These are phyloP conservation scores for Paramecium primaurelia DNA, from an alignment of 73 alveolate genomes.

Conservation along the genomic window DNA sequence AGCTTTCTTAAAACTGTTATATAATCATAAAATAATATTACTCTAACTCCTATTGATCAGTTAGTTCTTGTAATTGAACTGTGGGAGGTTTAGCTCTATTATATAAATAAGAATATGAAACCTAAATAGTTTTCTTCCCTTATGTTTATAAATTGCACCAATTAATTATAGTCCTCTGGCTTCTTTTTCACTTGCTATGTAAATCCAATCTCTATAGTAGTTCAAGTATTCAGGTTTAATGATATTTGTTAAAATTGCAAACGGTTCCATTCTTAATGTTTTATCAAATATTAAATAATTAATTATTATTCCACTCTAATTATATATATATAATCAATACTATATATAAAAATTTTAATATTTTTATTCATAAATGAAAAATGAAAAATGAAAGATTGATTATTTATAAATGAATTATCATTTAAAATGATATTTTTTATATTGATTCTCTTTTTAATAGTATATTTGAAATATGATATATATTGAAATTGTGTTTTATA, in stretches of 20 bases:
- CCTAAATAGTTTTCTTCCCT: slow-evolving; percentile 48
- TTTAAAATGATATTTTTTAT: no score
- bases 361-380: no score
- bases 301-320: not conserved
- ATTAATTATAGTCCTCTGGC: slow-evolving; percentile 52
- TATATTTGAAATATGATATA: no score
- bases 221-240: slow-evolving; percentile 51
- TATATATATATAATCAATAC: not conserved
- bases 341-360: no score
- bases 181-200: slow-evolving; percentile 55
- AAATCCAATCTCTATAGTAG: slow-evolving; percentile 55
- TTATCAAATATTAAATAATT: not conserved
- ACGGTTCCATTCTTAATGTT: slow-evolving; percentile 32
- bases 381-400: no score
- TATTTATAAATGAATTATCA: no score
- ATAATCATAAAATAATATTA: not conserved
- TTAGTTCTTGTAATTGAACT: slow-evolving; percentile 36
- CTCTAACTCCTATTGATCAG: slow-evolving; percentile 54
- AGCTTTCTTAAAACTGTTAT: slow-evolving; percentile 51
- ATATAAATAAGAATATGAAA: not conserved
- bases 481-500: no score
- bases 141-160: slow-evolving; percentile 56
- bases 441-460: no score
- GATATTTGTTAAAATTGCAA: slow-evolving; percentile 8
- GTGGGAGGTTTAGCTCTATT: slow-evolving; percentile 60